Evolutionary conservation across 208 protist genomes (phyloP).

Genomic region (Leishmania turanica): DNA sequence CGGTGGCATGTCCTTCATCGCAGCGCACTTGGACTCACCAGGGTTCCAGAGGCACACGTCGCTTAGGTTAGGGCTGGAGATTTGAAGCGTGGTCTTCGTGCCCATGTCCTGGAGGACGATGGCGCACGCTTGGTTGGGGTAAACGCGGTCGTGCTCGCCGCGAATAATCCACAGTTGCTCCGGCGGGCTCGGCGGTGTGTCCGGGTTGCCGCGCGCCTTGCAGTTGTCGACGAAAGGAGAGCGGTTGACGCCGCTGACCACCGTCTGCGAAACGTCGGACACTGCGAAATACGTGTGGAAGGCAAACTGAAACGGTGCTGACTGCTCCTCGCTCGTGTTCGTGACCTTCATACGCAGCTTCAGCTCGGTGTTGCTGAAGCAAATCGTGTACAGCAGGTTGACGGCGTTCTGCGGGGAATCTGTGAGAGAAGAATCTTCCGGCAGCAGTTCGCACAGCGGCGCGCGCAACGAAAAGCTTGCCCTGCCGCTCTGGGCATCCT

Average conservation of each 20-base stretch:
- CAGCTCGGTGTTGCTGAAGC: conserved; percentile 62
- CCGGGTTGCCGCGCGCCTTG: conserved; percentile 35
- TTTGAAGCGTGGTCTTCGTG: conserved; percentile 36
- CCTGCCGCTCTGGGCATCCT: conserved; percentile 35
- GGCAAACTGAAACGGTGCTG: conserved; percentile 68
- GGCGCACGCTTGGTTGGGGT: conserved; percentile 50
- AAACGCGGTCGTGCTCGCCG: conserved; percentile 83
- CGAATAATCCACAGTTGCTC: conserved; percentile 40
- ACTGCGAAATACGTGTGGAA: conserved; percentile 92
- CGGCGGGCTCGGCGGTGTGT: conserved; percentile 36
- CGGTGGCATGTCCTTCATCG: conserved; percentile 72
- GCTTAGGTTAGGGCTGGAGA: conserved; percentile 53
- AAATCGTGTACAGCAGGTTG: conserved; percentile 66
- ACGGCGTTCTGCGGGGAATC: conserved; percentile 35
- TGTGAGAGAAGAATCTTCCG: conserved; percentile 23
- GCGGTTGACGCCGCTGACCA: conserved; percentile 72
- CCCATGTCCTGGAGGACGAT: conserved; percentile 50
- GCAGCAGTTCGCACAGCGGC: conserved; percentile 29
- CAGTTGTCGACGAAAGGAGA: conserved; percentile 75
- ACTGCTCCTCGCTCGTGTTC: conserved; percentile 48
- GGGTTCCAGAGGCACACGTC: conserved; percentile 92
- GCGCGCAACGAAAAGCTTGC: conserved; percentile 41
- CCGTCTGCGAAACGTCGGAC: conserved; percentile 47
- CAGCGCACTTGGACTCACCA: conserved; percentile 66
- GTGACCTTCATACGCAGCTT: conserved; percentile 64